A percentile compares a stretch with the other conserved stretches of the same genome.
phyloP scores from a whole-genome alignment of 2,329 filamentous ascomycete species.

The Pseudonectria buxi region DNA sequence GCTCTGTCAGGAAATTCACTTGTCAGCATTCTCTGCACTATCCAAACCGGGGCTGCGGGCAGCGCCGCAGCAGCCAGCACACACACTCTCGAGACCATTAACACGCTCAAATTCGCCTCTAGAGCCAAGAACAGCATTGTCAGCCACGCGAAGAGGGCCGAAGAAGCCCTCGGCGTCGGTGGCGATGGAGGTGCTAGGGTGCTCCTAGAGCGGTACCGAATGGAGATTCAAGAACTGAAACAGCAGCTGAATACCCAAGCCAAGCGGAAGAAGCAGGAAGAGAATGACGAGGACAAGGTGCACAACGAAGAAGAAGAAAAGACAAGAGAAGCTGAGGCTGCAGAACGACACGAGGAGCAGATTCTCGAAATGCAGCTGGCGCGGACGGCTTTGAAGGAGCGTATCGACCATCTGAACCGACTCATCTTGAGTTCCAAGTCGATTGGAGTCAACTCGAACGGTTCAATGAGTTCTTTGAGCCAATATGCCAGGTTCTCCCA shows the following conservation, averaged over 20 bases:
- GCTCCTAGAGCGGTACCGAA: constrained; percentile 82
- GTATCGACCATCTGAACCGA: constrained; percentile 93
- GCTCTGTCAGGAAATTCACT: constrained; percentile 89
- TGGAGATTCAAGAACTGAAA: constrained; percentile 82
- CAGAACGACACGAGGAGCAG: constrained; percentile 88
- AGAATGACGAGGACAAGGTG: constrained; percentile 51
- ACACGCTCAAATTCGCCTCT: constrained; percentile 94
- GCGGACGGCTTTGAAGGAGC: constrained; percentile 89
- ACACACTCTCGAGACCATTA: constrained; percentile 83
- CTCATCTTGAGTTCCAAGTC: constrained; percentile 95
- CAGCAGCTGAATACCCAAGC: constrained; percentile 77
- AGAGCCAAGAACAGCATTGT: constrained; percentile 97
- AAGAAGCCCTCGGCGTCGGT: constrained; percentile 74
- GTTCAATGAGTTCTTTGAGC: constrained; percentile 62
- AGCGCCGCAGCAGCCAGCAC: constrained; percentile 64
- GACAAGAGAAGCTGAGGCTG: constrained; percentile 69
- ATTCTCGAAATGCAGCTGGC: constrained; percentile 98
- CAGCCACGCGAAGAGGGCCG: constrained; percentile 90
- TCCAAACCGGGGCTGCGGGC: constrained; percentile 75
- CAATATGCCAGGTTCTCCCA: constrained; percentile 57
- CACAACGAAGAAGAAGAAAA: constrained; percentile 66
- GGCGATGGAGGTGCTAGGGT: constrained; percentile 84
- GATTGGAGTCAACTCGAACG: constrained; percentile 78
- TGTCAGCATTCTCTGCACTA: constrained; percentile 95
- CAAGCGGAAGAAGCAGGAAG: constrained; percentile 57